phyloP scores from a whole-genome alignment of 495 filamentous ascomycete species.

The Podospora pseudopauciseta region DNA sequence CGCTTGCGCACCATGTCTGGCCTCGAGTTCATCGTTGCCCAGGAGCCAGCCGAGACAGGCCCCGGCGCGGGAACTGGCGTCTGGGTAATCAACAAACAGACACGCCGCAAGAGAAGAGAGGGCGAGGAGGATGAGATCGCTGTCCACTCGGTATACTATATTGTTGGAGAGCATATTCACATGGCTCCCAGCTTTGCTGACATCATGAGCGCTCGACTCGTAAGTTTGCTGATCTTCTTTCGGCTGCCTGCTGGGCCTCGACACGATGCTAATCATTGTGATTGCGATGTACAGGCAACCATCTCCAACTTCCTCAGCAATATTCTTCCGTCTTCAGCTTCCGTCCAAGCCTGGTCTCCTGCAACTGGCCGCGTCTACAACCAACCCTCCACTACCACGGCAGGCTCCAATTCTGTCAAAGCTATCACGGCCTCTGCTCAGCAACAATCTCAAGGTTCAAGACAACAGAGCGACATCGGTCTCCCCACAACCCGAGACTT shows the following conservation, averaged over 20 bases:
- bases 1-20: slow-evolving; percentile 75
- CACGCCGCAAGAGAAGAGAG: slow-evolving; percentile 58
- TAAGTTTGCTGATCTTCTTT: slow-evolving; percentile 36
- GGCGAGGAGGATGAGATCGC: slow-evolving; percentile 60
- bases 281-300: slow-evolving; percentile 30
- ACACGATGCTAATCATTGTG: slow-evolving; percentile 8
- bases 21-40: slow-evolving; percentile 74
- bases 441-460: slow-evolving; percentile 22
- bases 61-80: slow-evolving; percentile 65
- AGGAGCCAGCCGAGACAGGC: slow-evolving; percentile 66
- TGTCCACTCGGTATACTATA: slow-evolving; percentile 74
- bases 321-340: slow-evolving; percentile 52
- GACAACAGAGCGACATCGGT: slow-evolving; percentile 30
- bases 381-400: slow-evolving; percentile 40
- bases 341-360: slow-evolving; percentile 68
- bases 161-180: slow-evolving; percentile 81
- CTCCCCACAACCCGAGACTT: slow-evolving; percentile 53
- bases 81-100: slow-evolving; percentile 93
- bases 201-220: slow-evolving; percentile 70
- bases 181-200: slow-evolving; percentile 82
- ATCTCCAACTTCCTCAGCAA: slow-evolving; percentile 69
- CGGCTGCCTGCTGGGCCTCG: neutral
- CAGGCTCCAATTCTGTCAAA: slow-evolving; percentile 17
- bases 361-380: slow-evolving; percentile 69
- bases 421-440: slow-evolving; percentile 46